Conservation (phyloP, 169 alveolate genomes). For the Eimeria tenella region DNA sequence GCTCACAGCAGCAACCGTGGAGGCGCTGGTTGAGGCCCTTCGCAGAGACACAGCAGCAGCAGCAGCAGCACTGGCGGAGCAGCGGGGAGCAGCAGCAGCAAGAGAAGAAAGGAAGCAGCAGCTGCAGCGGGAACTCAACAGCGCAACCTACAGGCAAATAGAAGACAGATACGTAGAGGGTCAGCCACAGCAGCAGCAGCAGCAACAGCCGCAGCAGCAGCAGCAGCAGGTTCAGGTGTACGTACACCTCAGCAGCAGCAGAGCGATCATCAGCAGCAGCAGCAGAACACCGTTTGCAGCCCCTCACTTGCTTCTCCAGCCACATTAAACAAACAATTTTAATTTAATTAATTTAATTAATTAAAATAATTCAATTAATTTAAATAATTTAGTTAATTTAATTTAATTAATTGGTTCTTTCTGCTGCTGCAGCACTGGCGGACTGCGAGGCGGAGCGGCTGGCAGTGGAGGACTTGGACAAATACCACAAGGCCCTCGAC, state of each 20-base stretch:
- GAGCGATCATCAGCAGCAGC: background rate
- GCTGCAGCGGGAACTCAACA: too few relatives aligned
- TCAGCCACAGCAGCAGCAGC: constrained; percentile 12
- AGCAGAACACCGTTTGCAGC: too few relatives aligned
- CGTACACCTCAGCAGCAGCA: background rate
- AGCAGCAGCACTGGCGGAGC: too few relatives aligned
- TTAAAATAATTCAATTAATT: background rate
- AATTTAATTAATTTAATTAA: background rate
- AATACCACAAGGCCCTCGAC: constrained; percentile 88
- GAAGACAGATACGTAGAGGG: too few relatives aligned
- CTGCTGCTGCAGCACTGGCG: constrained; percentile 24
- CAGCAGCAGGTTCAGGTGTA: background rate
- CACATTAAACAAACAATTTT: background rate
- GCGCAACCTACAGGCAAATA: too few relatives aligned
- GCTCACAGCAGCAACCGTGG: too few relatives aligned
- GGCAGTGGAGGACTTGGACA: constrained; percentile 79
- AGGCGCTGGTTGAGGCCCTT: too few relatives aligned
- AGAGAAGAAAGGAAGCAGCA: too few relatives aligned
- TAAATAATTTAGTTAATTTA: background rate
- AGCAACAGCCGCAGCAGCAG: background rate
- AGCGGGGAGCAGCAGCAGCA: too few relatives aligned
- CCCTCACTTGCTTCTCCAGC: too few relatives aligned
- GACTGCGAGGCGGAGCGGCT: constrained; percentile 47
- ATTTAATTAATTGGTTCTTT: background rate
- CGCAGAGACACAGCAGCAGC: too few relatives aligned